Conservation (phyloP, 2,329 filamentous ascomycete genomes). For the Dothidotthia symphoricarpi region DNA sequence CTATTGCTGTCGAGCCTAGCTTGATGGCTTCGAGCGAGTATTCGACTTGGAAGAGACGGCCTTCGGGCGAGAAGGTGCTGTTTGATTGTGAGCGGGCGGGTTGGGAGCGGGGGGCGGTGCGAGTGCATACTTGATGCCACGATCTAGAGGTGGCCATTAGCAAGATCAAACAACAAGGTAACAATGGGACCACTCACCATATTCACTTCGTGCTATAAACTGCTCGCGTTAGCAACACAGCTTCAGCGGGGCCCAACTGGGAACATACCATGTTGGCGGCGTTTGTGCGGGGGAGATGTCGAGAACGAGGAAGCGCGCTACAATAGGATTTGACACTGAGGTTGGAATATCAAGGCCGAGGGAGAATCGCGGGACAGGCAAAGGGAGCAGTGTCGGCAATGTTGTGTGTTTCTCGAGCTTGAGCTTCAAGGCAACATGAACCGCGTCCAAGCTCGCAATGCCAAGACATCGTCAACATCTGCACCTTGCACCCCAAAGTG, state of each 20-base stretch:
- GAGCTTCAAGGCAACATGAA: slow-evolving; percentile 31
- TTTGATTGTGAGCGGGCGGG: slow-evolving; percentile 23
- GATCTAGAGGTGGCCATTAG: slow-evolving; percentile 60
- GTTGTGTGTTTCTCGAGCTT: slow-evolving; percentile 18
- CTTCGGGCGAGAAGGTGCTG: slow-evolving; percentile 99
- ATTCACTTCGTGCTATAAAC: slow-evolving; percentile 99
- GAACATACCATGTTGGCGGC: slow-evolving; percentile 35
- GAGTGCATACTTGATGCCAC: slow-evolving; percentile 84
- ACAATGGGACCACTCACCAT: slow-evolving; percentile 64
- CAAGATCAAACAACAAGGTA: slow-evolving; percentile 5
- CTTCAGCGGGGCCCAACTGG: slow-evolving; percentile 24
- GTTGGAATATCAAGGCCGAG: neutral
- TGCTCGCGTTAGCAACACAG: slow-evolving; percentile 33
- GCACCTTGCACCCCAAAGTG: too few species aligned
- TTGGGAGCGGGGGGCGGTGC: slow-evolving; percentile 11
- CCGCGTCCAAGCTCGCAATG: slow-evolving; percentile 20
- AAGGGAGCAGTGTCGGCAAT: slow-evolving; percentile 9
- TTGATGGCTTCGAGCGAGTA: slow-evolving; percentile 99
- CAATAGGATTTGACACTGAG: neutral
- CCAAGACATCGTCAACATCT: slow-evolving; percentile 13
- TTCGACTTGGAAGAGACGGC: slow-evolving; percentile 99
- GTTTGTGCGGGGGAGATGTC: slow-evolving; percentile 5
- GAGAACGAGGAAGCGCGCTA: too few species aligned
- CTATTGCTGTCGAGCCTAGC: slow-evolving; percentile 96
- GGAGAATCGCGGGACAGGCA: slow-evolving; percentile 1